Evolutionary conservation across 163 green algal genomes (phyloP).

Genomic region (Smithsoniella earleae): DNA sequence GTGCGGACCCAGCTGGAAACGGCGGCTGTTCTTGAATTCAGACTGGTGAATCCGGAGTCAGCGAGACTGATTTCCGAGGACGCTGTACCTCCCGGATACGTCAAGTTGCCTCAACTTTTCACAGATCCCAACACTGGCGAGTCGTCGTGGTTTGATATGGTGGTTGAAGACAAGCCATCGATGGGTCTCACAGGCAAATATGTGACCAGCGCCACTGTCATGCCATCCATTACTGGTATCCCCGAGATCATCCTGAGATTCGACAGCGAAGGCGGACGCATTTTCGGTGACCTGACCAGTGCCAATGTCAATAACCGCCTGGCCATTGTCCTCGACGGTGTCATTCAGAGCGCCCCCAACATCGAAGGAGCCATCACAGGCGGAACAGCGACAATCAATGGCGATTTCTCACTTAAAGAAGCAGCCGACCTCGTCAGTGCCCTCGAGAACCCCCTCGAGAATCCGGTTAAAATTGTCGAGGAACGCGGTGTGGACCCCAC

Average conservation of each 20-base stretch:
- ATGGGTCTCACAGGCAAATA: not conserved
- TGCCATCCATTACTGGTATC: not conserved
- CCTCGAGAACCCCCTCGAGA: not conserved
- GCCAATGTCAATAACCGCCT: not conserved
- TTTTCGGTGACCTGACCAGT: not conserved
- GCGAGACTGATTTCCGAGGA: too few species aligned
- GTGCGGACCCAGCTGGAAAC: not conserved
- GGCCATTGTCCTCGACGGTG: constrained; percentile 17
- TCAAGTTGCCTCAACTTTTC: too few species aligned
- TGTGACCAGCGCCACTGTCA: not conserved
- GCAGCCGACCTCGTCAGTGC: not conserved
- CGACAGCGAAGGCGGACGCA: not conserved
- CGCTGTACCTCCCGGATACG: too few species aligned
- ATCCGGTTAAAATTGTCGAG: too few species aligned
- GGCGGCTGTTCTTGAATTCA: not conserved
- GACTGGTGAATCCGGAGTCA: not conserved
- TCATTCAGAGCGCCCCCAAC: not conserved
- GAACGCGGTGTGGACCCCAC: not conserved
- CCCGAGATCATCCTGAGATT: not conserved
- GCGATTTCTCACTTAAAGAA: constrained; percentile 10
- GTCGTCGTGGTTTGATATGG: not conserved
- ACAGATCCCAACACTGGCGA: not conserved
- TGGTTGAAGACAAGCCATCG: not conserved
- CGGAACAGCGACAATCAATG: not conserved
- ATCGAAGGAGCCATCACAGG: constrained; percentile 19